A percentile compares a stretch with the other conserved stretches of the same genome.
Evolutionary conservation across 495 filamentous ascomycete species (phyloP).

Genomic region (Lophiostoma macrostomum): DNA sequence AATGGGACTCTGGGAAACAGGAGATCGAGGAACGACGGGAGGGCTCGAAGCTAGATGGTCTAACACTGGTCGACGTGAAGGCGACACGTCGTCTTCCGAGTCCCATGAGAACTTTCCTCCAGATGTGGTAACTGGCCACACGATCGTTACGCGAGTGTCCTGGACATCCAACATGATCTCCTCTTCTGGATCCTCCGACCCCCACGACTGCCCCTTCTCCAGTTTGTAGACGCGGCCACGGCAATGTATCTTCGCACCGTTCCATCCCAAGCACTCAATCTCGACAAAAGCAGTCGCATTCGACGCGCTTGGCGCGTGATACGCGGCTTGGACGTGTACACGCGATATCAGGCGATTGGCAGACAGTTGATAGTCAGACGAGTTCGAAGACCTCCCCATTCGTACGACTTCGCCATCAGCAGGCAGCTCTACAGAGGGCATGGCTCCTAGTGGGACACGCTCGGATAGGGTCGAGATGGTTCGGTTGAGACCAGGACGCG

Average conservation of each 20-base stretch:
- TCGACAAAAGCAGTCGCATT: constrained; percentile 62
- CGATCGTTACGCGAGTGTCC: constrained; percentile 81
- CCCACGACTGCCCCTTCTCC: constrained; percentile 83
- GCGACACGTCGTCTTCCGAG: constrained; percentile 51
- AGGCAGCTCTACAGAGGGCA: constrained; percentile 77
- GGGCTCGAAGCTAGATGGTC: constrained; percentile 58
- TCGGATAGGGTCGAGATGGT: constrained; percentile 72
- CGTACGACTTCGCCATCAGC: constrained; percentile 75
- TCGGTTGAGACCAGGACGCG: constrained; percentile 55
- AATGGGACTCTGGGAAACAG: constrained; percentile 28
- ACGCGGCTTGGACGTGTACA: constrained; percentile 85
- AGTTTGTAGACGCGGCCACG: constrained; percentile 84
- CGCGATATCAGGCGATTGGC: constrained; percentile 88
- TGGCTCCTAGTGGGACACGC: constrained; percentile 75
- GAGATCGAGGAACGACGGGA: constrained; percentile 50
- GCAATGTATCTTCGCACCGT: constrained; percentile 90
- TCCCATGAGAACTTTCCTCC: constrained; percentile 59
- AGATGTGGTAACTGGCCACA: constrained; percentile 64
- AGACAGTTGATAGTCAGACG: constrained; percentile 86
- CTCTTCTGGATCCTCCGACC: constrained; percentile 80
- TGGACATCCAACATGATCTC: constrained; percentile 97
- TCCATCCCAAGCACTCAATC: constrained; percentile 91
- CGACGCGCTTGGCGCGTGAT: constrained; percentile 59
- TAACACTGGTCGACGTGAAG: constrained; percentile 43
- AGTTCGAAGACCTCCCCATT: constrained; percentile 90